Evolutionary conservation across 441 rosid species (phyloP), one percentile per base, ranked within the genome.

Genomic region (Erodium trifolium): DNA sequence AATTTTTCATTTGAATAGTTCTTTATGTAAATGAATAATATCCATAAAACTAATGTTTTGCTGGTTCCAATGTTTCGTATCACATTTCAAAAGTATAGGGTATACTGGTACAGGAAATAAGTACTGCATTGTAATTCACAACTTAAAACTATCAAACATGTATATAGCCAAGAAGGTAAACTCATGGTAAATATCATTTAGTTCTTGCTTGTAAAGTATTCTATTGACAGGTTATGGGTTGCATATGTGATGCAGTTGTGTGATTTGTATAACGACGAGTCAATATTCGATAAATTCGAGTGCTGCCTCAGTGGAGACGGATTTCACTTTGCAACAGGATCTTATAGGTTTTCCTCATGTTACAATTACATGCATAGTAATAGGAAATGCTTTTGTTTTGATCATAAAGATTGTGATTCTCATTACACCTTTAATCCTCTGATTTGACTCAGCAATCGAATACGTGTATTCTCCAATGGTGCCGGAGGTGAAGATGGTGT

Each of bases 221-320:
- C 9, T 2, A 57, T 57, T 47, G 63, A 18, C 63, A 8, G 63
- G 23, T 57, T 57, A 57, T 18, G 63, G 29, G 7, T 17, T 57
- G 63, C 63, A 18, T 68, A 68, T 74, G 64, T 69, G 59, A 51
- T 79, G 85, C 89, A 88, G 93, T 73, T 88, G 16, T 77, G 83
- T 63, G 91, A 88, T 49, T 74, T 86, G 76, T 88, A 88, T 76
- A 82, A 85, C 74, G 74, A 81, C 35, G 91, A 88, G 75, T 72
- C 84, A 66, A 86, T 88, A 79, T 88, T 88, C 74, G 91, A 88
- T 77, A 88, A 86, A 72, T 88, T 88, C 77, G 88, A 81, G 53
- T 88, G 93, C 82, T 86, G 85, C 79, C 17, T 85, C 72, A 82
- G 88, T 59, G 84, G 89, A 73, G 84, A 82, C 80, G 91, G 91